Percentiles rank a stretch among this genome's conserved stretches.
Conservation (phyloP, 805 yeast genomes). For the Wickerhamiella alocasiicola region DNA sequence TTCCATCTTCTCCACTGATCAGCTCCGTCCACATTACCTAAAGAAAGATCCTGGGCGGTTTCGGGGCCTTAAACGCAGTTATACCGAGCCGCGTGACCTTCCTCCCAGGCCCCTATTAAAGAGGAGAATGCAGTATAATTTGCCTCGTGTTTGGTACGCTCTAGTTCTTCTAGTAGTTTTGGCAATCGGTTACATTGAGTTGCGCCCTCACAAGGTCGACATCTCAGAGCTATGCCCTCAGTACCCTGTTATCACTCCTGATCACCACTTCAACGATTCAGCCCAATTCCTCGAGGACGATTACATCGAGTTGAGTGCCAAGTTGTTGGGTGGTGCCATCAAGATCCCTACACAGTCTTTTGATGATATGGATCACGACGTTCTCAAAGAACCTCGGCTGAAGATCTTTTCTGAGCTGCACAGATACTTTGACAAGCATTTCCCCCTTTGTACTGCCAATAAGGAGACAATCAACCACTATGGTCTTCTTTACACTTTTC, state of each 20-base stretch:
- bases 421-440: slow-evolving; percentile 38
- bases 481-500: slow-evolving; percentile 53
- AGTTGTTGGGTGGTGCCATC: slow-evolving; percentile 36
- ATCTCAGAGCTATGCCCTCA: slow-evolving; percentile 1
- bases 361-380: slow-evolving; percentile 40
- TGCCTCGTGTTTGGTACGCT: neutral
- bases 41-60: neutral
- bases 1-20: slow-evolving; percentile 7
- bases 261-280: neutral
- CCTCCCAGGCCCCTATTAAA: neutral
- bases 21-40: slow-evolving; percentile 7
- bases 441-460: slow-evolving; percentile 39
- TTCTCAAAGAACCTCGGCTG: slow-evolving; percentile 43
- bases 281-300: slow-evolving; percentile 27
- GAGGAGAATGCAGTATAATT: neutral
- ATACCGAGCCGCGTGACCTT: neutral
- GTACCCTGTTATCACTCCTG: slow-evolving; percentile 1
- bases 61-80: neutral
- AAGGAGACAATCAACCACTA: slow-evolving; percentile 44
- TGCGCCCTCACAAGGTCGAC: neutral
- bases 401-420: slow-evolving; percentile 39
- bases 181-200: neutral
- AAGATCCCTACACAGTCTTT: slow-evolving; percentile 51
- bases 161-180: neutral
- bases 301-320: slow-evolving; percentile 16